Evolutionary conservation across 148 eudicot genomes (phyloP), one percentile per base, ranked within the genome.

Genomic region (Salicornia ramosissima): DNA sequence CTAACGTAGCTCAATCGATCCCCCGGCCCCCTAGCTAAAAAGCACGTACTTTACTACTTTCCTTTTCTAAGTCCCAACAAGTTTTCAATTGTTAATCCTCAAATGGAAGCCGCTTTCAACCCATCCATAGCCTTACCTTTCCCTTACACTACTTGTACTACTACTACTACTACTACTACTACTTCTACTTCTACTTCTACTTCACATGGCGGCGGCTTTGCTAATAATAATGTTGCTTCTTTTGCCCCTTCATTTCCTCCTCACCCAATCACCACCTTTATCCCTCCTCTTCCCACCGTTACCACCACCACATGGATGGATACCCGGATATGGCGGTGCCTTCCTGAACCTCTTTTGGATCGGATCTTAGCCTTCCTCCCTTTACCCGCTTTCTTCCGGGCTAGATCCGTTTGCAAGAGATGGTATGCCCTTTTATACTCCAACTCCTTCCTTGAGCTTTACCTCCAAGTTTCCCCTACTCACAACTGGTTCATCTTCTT

Each of bases 361-460:
- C 88, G 97, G 3, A 80, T 91, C 61, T 50, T 94, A 11, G 91
- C 96, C 39, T 86, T 86, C 52, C 90, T 94, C 28, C 97, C 99
- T 0, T 80, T 89, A 0, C 92, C 92, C 0, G 88, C 97, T 34
- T 90, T 94, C 66, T 94, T 94, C 64, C 82, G 97, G 1, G 84
- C 88, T 12, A 86, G 99, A 1, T 75, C 96, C 25, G 96, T 94
- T 47, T 90, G 99, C 36, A 94, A 90, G 71, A 81, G 97, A 65
- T 93, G 96, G 96, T 93, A 93, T 31, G 71, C 76, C 1, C 92
- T 94, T 73, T 51, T 94, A 0, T 94, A 76, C 79, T 90, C 99
- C 69, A 77, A 76, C 69, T 65, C 74, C 59, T 94, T 94, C 55
- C 87, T 94, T 11, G 84, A 88, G 39, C 71, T 94, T 16, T 87